Evolutionary conservation across 805 yeast genomes (phyloP).

Genomic region (Ogataea siamensis): DNA sequence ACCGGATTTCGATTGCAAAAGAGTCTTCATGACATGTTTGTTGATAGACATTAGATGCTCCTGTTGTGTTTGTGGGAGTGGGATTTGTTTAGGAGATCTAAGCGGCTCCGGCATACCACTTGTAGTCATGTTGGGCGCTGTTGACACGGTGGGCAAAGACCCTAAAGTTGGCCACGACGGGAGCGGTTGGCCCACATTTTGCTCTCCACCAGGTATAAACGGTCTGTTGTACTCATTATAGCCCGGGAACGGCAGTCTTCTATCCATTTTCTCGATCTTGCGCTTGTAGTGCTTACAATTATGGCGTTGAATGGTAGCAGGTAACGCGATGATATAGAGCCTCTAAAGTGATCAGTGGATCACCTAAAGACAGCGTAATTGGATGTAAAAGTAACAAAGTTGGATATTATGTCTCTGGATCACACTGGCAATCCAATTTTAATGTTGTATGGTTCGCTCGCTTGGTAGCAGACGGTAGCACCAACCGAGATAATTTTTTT

Average conservation of each 20-base stretch:
- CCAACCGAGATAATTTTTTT: conserved; percentile 11
- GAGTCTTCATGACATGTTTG: conserved; percentile 19
- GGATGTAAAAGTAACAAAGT: not conserved
- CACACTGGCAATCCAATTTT: not conserved
- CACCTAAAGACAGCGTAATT: not conserved
- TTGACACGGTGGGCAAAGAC: conserved; percentile 4
- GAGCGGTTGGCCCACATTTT: not conserved
- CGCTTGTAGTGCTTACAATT: conserved; percentile 1
- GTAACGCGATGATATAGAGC: not conserved
- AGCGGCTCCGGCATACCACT: conserved; percentile 4
- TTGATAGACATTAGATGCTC: conserved; percentile 17
- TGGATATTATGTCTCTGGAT: not conserved
- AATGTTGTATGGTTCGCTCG: conserved; percentile 7
- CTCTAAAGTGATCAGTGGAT: not conserved
- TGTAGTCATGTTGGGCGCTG: conserved; percentile 5
- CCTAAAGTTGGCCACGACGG: conserved; percentile 3
- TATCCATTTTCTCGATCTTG: conserved; percentile 5
- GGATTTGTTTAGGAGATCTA: conserved; percentile 13
- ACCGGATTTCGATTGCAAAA: conserved; percentile 12
- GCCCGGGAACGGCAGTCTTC: conserved; percentile 6
- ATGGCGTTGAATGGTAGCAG: conserved; percentile 11
- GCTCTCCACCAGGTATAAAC: conserved; percentile 4
- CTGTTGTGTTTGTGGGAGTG: conserved; percentile 19
- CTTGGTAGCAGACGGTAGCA: conserved; percentile 17
- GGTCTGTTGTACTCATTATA: conserved; percentile 7